Percentiles rank a stretch among this genome's conserved stretches.
Conservation (phyloP, 1,284 basidiomycete species). For the Ganoderma leucocontextum region DNA sequence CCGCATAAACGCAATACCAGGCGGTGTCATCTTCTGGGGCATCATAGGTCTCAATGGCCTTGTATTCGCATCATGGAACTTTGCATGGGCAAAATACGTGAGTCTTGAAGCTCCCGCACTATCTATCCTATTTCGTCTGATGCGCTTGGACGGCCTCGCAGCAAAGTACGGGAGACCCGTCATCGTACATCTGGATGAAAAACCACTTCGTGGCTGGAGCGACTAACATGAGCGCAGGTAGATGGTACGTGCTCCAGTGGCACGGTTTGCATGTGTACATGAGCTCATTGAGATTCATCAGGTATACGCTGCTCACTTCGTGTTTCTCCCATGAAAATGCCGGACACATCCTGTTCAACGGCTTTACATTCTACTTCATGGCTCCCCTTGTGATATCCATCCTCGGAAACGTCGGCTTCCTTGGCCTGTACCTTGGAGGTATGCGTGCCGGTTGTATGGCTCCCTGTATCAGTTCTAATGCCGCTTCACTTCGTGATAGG, state of each 20-base stretch:
- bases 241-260: slow-evolving; percentile 65
- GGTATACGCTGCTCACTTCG: slow-evolving; percentile 84
- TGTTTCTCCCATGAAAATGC: slow-evolving; percentile 77
- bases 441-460: slow-evolving; percentile 31
- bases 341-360: slow-evolving; percentile 81
- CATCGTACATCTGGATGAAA: slow-evolving; percentile 64
- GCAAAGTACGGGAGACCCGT: slow-evolving; percentile 53
- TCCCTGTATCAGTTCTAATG: slow-evolving; percentile 1
- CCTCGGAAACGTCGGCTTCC: slow-evolving; percentile 76
- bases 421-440: slow-evolving; percentile 83
- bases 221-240: slow-evolving; percentile 71
- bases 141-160: slow-evolving; percentile 1
- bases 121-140: background rate
- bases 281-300: slow-evolving; percentile 39
- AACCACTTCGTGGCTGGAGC: slow-evolving; percentile 75
- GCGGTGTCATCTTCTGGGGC: slow-evolving; percentile 49
- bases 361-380: slow-evolving; percentile 83
- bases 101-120: slow-evolving; percentile 32
- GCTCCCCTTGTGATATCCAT: slow-evolving; percentile 74
- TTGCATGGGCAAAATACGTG: slow-evolving; percentile 48
- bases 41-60: slow-evolving; percentile 55
- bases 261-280: slow-evolving; percentile 7
- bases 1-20: slow-evolving; percentile 48
- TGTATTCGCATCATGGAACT: slow-evolving; percentile 53
- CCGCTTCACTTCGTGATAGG: slow-evolving; percentile 46